Percentiles rank a stretch among this genome's conserved stretches.
Evolutionary conservation across 306 rosid species (phyloP).

Genomic region (Alnus glutinosa): DNA sequence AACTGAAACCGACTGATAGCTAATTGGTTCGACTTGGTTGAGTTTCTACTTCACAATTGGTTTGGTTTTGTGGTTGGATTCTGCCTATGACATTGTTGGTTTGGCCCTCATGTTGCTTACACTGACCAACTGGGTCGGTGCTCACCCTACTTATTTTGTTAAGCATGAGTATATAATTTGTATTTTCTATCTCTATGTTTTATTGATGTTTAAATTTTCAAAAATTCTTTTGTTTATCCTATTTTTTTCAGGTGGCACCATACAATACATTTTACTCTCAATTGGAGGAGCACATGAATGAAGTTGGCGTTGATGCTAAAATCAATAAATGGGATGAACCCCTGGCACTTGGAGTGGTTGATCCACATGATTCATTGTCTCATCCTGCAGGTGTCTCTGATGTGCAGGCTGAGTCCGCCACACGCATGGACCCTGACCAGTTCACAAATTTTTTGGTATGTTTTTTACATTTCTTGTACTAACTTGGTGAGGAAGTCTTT

Average conservation of each 20-base stretch:
- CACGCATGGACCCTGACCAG: slow-evolving; percentile 71
- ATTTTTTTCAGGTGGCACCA: slow-evolving; percentile 79
- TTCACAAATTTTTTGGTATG: slow-evolving; percentile 85
- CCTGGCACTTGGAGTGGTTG: slow-evolving; percentile 78
- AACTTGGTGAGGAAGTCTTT: neutral
- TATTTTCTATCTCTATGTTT: neutral
- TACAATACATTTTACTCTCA: slow-evolving; percentile 88
- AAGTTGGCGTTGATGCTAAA: slow-evolving; percentile 76
- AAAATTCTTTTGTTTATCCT: slow-evolving; percentile 5
- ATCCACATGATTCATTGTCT: slow-evolving; percentile 96
- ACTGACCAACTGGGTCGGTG: too few relatives aligned
- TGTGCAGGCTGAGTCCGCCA: slow-evolving; percentile 84
- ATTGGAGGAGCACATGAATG: slow-evolving; percentile 82
- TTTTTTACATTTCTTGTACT: slow-evolving; percentile 9
- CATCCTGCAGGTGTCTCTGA: slow-evolving; percentile 98
- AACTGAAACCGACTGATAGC: too few relatives aligned
- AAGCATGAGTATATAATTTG: neutral
- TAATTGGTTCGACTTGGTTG: too few relatives aligned
- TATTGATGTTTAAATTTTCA: slow-evolving; percentile 7
- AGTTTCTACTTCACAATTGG: too few relatives aligned
- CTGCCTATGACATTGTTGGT: too few relatives aligned
- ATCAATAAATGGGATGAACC: slow-evolving; percentile 86
- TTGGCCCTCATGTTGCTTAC: too few relatives aligned
- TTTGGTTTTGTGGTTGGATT: too few relatives aligned
- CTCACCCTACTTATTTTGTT: neutral